Conservation (phyloP, 352 stramenopile species). For the Globisporangium okanoganense region DNA sequence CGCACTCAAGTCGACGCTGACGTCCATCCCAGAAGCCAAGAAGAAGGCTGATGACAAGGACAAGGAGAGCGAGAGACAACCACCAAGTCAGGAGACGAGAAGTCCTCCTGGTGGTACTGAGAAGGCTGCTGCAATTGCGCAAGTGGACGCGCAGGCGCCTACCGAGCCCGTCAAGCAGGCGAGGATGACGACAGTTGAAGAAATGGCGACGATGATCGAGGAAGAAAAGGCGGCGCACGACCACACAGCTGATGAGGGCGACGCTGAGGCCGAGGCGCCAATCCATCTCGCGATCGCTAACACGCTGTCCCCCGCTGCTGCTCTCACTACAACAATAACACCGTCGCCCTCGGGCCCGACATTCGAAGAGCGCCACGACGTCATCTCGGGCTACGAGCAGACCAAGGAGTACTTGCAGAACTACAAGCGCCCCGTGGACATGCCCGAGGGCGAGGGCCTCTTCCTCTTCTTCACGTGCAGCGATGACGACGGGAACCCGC, state of each 20-base stretch:
- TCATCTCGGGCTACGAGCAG: slow-evolving; percentile 43
- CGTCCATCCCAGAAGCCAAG: neutral
- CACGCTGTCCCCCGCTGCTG: neutral
- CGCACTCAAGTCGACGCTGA: slow-evolving; percentile 9
- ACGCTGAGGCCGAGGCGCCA: slow-evolving; percentile 1
- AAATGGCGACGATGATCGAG: neutral
- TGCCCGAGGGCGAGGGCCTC: slow-evolving; percentile 30
- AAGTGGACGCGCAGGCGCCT: slow-evolving; percentile 3
- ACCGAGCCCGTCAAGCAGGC: slow-evolving; percentile 1
- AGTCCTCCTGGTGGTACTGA: neutral
- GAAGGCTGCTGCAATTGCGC: neutral
- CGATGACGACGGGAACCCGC: slow-evolving; percentile 30
- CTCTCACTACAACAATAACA: neutral
- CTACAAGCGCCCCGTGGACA: slow-evolving; percentile 23
- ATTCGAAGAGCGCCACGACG: slow-evolving; percentile 42
- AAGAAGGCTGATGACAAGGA: neutral
- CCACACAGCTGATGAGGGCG: slow-evolving; percentile 8
- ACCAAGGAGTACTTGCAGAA: slow-evolving; percentile 43
- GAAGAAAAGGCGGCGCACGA: slow-evolving; percentile 18
- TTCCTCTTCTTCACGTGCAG: slow-evolving; percentile 74
- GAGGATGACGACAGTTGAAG: neutral
- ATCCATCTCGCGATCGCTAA: slow-evolving; percentile 8
- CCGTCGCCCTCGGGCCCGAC: neutral
- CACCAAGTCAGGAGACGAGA: neutral
- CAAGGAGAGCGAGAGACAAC: neutral